These are phyloP conservation scores for Termitomyces sp. DNA, from an alignment of 768 basidiomycete species.

Conservation along the genomic window DNA sequence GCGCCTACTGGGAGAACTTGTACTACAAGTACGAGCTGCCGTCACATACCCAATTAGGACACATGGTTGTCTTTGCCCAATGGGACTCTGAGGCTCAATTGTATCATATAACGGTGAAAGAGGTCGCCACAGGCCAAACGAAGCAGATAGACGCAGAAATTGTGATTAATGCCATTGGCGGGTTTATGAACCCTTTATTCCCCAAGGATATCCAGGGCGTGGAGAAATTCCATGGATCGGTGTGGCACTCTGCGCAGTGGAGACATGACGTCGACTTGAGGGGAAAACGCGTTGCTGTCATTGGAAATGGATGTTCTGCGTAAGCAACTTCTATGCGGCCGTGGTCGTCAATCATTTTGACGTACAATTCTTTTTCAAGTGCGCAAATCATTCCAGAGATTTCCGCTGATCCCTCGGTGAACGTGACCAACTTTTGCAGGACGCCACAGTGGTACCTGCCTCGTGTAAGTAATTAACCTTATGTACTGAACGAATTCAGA, in stretches of 20 bases:
- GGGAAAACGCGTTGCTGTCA: constrained; percentile 52
- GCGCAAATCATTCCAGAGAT: constrained; percentile 58
- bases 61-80: constrained; percentile 30
- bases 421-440: constrained; percentile 54
- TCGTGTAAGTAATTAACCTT: constrained; percentile 31
- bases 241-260: constrained; percentile 56
- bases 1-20: constrained; percentile 43
- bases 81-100: constrained; percentile 40
- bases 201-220: constrained; percentile 37
- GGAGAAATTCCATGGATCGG: constrained; percentile 40
- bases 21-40: constrained; percentile 39
- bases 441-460: constrained; percentile 55
- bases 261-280: constrained; percentile 44
- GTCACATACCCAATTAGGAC: constrained; percentile 35
- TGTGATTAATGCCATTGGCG: constrained; percentile 46
- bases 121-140: constrained; percentile 29
- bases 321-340: constrained; percentile 22
- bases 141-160: constrained; percentile 34
- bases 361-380: constrained; percentile 22
- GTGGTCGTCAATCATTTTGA: neutral
- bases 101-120: constrained; percentile 36
- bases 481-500: neutral
- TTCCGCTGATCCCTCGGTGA: constrained; percentile 39
- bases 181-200: constrained; percentile 40
- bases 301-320: constrained; percentile 62